Evolutionary conservation across 345 rosid species (phyloP), one percentile per base, ranked within the genome.

Genomic region (Anacardium occidentale): DNA sequence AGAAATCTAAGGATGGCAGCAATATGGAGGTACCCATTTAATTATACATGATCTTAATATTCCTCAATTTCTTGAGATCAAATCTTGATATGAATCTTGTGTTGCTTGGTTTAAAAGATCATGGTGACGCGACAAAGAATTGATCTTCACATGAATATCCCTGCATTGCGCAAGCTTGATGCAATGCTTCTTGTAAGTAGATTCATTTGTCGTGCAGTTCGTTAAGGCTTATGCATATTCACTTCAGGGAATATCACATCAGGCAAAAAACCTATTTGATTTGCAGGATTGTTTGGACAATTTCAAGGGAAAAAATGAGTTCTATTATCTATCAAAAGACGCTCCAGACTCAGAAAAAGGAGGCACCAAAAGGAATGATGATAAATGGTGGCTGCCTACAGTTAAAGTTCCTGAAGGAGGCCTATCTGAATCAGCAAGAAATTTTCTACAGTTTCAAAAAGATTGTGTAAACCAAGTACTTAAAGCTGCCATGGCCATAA

Each of bases 401-500:
- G 83, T 77, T 20, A 89, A 88, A 85, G 92, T 93, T 59, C 97
- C 98, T 8, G 77, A 85, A 25, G 83, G 87, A 15, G 97, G 98
- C 48, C 82, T 93, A 62, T 85, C 98, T 1, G 95, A 93, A 18
- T 76, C 59, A 34, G 50, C 93, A 0, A 87, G 87, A 70, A 93
- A 91, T 62, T 93, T 90, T 71, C 73, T 93, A 79, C 93, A 87
- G 63, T 83, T 79, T 80, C 98, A 91, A 10, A 93, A 93, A 64
- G 98, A 93, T 74, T 85, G 88, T 62, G 98, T 91, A 14, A 93
- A 89, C 74, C 98, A 93, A 68, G 97, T 93, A 20, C 92, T 91
- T 57, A 93, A 91, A 80, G 98, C 98, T 6, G 97, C 98, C 64
- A 93, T 93, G 97, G 98, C 98, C 0, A 93, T 93, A 73, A 93